These are phyloP conservation scores for Aechmea fasciata DNA, from an alignment of 176 grass and related monocot species.

Conservation along the genomic window DNA sequence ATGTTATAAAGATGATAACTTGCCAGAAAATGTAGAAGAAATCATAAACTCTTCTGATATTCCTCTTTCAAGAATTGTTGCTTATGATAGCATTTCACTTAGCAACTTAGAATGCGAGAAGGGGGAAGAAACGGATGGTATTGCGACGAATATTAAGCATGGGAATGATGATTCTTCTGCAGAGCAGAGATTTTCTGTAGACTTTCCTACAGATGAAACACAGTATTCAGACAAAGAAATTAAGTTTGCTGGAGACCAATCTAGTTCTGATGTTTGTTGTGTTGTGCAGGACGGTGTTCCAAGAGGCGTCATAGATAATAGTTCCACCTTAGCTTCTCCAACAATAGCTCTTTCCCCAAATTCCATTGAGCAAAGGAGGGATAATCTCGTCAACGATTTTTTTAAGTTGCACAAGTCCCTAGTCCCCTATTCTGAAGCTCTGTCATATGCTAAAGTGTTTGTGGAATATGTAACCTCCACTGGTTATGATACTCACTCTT, in stretches of 20 bases:
- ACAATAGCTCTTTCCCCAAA: neutral
- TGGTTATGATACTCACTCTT: neutral
- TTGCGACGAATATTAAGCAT: neutral
- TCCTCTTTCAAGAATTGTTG: neutral
- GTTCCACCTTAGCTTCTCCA: neutral
- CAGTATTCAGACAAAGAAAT: neutral
- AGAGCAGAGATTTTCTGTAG: neutral
- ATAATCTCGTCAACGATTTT: neutral
- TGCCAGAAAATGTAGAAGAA: neutral
- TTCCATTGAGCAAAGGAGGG: conserved; percentile 3
- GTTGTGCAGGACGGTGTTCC: neutral
- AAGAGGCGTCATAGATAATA: neutral
- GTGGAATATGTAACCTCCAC: neutral
- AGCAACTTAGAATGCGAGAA: neutral
- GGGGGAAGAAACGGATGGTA: neutral
- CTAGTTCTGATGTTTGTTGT: neutral
- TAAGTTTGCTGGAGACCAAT: neutral
- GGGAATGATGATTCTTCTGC: neutral
- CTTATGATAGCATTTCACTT: neutral
- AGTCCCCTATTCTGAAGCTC: neutral
- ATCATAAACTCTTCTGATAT: neutral
- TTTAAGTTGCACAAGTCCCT: conserved; percentile 10
- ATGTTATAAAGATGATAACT: neutral
- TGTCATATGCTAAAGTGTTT: neutral
- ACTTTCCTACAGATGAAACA: neutral